Evolutionary conservation across 192 early-diverging fungal genomes (phyloP).

Genomic region (Chytriomyces sp.): DNA sequence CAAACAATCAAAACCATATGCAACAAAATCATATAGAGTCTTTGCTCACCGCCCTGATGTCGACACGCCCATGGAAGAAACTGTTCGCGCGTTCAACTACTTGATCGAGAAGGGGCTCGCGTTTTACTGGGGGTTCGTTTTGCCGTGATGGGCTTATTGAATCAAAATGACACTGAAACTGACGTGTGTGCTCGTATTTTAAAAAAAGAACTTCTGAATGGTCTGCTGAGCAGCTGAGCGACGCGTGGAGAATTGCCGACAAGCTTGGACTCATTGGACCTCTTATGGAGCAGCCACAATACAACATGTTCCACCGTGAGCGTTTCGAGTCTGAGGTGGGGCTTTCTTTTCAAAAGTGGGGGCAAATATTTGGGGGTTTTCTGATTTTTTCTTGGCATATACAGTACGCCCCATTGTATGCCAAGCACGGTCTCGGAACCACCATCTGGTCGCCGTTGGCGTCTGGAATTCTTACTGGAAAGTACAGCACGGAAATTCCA

Average conservation of each 20-base stretch:
- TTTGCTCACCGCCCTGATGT: constrained; percentile 82
- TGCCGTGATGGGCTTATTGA: too few species aligned
- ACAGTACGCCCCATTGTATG: constrained; percentile 75
- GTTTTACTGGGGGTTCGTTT: constrained; percentile 89
- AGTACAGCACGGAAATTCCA: constrained; percentile 73
- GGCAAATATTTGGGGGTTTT: too few species aligned
- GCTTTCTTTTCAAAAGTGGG: not conserved
- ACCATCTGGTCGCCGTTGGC: constrained; percentile 81
- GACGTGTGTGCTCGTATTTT: too few species aligned
- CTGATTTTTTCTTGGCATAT: too few species aligned
- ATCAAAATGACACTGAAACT: too few species aligned
- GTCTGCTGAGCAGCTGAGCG: constrained; percentile 74
- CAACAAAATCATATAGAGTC: constrained; percentile 45
- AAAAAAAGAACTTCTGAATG: constrained; percentile 74
- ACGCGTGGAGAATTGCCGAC: constrained; percentile 74
- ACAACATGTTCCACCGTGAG: constrained; percentile 86
- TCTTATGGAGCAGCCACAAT: constrained; percentile 72
- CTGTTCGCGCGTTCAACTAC: constrained; percentile 82
- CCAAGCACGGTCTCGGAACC: constrained; percentile 69
- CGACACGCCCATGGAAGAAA: constrained; percentile 80
- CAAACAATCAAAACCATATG: too few species aligned
- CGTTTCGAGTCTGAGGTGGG: constrained; percentile 16
- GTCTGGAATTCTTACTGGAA: constrained; percentile 67
- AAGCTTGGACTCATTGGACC: constrained; percentile 65
- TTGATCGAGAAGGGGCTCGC: constrained; percentile 79